These are phyloP conservation scores for Gynochthodes officinalis DNA, from an alignment of 257 asterid species.

Conservation along the genomic window DNA sequence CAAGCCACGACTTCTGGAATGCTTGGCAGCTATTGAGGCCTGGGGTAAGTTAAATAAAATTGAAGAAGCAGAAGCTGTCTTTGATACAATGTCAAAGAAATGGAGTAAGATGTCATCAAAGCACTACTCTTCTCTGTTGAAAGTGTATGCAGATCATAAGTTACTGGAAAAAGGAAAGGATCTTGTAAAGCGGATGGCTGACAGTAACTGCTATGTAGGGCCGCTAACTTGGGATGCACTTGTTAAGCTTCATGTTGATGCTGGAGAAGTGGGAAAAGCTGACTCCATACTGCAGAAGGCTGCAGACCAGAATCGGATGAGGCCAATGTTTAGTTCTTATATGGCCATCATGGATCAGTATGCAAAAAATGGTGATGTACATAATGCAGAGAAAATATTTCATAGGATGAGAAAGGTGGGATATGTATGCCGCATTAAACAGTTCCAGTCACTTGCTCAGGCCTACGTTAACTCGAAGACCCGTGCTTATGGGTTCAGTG, in stretches of 20 bases:
- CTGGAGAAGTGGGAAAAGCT: constrained; percentile 73
- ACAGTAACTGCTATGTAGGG: constrained; percentile 44
- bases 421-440: constrained; percentile 35
- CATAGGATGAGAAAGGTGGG: constrained; percentile 53
- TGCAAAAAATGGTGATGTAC: constrained; percentile 60
- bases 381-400: constrained; percentile 62
- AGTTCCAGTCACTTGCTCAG: constrained; percentile 44
- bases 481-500: constrained; percentile 65
- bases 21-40: constrained; percentile 57
- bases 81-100: constrained; percentile 35
- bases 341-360: constrained; percentile 49
- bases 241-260: constrained; percentile 55
- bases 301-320: constrained; percentile 30
- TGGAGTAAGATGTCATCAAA: constrained; percentile 33
- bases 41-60: constrained; percentile 61
- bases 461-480: constrained; percentile 58
- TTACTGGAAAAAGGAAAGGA: constrained; percentile 65
- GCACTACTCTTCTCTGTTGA: constrained; percentile 43
- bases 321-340: constrained; percentile 45
- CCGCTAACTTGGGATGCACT: constrained; percentile 69
- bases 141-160: constrained; percentile 54
- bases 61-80: constrained; percentile 68
- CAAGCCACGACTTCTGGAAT: constrained; percentile 38
- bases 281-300: constrained; percentile 53
- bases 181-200: constrained; percentile 66